Percentiles rank a stretch among this genome's conserved stretches.
These are phyloP conservation scores for Xylaria hypoxylon DNA, from an alignment of 2,329 filamentous ascomycete species.

Conservation along the genomic window DNA sequence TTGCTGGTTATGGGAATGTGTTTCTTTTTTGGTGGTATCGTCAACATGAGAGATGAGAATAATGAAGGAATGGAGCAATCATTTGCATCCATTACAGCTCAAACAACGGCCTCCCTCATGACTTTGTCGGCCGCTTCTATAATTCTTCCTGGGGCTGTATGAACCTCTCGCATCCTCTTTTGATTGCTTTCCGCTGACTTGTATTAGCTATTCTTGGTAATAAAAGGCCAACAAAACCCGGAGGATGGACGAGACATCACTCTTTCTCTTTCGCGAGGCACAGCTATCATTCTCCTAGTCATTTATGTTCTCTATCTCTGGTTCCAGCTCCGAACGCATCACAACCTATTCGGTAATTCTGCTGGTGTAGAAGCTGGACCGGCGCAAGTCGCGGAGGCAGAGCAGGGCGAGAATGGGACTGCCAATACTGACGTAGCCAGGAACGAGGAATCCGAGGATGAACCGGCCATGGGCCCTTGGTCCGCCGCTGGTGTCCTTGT, in stretches of 20 bases:
- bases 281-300: constrained; percentile 77
- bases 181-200: constrained; percentile 37
- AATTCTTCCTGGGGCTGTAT: constrained; percentile 79
- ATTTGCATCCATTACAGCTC: constrained; percentile 82
- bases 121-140: constrained; percentile 80
- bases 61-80: constrained; percentile 73
- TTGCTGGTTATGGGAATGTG: constrained; percentile 87
- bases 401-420: not conserved
- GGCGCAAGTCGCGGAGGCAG: constrained; percentile 22
- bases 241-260: constrained; percentile 66
- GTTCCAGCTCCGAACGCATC: constrained; percentile 82
- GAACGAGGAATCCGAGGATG: constrained; percentile 52
- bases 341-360: constrained; percentile 73
- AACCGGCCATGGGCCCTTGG: constrained; percentile 68
- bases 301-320: constrained; percentile 82
- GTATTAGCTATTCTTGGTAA: constrained; percentile 71
- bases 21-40: constrained; percentile 79
- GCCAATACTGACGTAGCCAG: constrained; percentile 48
- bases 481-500: constrained; percentile 76
- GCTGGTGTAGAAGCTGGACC: constrained; percentile 41
- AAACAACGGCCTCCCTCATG: constrained; percentile 81
- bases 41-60: constrained; percentile 66
- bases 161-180: constrained; percentile 36
- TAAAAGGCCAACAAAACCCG: constrained; percentile 51
- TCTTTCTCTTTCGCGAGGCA: constrained; percentile 78